Conservation (phyloP, 441 rosid genomes). For the Melastoma candidum region DNA sequence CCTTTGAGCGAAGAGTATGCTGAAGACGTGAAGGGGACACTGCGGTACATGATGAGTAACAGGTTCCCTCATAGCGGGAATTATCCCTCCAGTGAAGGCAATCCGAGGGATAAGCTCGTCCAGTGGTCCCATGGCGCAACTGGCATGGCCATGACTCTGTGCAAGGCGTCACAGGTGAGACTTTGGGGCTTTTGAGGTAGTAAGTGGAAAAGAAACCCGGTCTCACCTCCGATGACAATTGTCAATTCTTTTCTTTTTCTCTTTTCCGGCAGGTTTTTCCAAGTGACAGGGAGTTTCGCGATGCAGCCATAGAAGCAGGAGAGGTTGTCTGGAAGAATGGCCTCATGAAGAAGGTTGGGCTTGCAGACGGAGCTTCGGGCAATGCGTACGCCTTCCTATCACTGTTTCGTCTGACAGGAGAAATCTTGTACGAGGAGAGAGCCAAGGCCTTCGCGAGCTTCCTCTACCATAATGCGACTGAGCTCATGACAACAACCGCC, state of each 20-base stretch:
- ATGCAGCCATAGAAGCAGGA: slow-evolving; percentile 83
- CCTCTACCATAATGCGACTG: slow-evolving; percentile 37
- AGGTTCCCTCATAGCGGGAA: slow-evolving; percentile 70
- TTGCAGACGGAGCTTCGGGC: slow-evolving; percentile 67
- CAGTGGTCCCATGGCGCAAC: slow-evolving; percentile 89
- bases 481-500: slow-evolving; percentile 6
- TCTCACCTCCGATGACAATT: background rate
- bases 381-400: slow-evolving; percentile 77
- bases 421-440: slow-evolving; percentile 52
- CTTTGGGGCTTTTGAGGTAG: no score
- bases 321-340: slow-evolving; percentile 91
- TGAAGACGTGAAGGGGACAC: slow-evolving; percentile 60
- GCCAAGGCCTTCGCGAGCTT: slow-evolving; percentile 66
- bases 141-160: slow-evolving; percentile 52
- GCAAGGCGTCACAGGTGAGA: slow-evolving; percentile 65
- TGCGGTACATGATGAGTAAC: slow-evolving; percentile 76
- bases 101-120: slow-evolving; percentile 68
- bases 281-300: slow-evolving; percentile 53
- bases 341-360: slow-evolving; percentile 58
- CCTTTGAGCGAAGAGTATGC: slow-evolving; percentile 38
- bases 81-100: slow-evolving; percentile 85
- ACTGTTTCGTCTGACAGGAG: slow-evolving; percentile 62
- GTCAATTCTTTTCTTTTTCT: background rate
- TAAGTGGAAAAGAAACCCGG: background rate
- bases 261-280: slow-evolving; percentile 33